A percentile compares a stretch with the other conserved stretches of the same genome.
phyloP scores from a whole-genome alignment of 139 green algal genomes.

The Bryopsis sp. region DNA sequence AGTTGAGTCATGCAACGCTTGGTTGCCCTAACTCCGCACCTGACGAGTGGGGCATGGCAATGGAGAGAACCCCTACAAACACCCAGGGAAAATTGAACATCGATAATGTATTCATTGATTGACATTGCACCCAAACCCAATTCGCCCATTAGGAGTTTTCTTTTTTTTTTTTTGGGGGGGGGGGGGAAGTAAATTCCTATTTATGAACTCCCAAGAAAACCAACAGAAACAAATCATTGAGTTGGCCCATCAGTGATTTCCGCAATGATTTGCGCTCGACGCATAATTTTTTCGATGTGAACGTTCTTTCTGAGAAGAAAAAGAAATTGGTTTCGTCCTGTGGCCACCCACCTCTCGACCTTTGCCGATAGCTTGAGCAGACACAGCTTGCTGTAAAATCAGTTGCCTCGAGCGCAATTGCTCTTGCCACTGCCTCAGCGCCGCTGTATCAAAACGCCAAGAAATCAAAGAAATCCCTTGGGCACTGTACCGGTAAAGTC shows the following conservation, averaged over 20 bases:
- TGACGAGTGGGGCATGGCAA: constrained; percentile 15
- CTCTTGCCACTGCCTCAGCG: constrained; percentile 56
- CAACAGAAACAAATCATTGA: neutral
- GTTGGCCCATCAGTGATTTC: neutral
- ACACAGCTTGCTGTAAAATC: constrained; percentile 68
- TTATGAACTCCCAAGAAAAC: neutral
- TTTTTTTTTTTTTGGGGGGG: no score
- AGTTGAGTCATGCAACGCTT: no score
- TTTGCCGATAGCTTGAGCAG: constrained; percentile 45
- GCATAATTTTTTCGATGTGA: constrained; percentile 15
- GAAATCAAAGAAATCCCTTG: neutral
- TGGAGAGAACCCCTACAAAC: constrained; percentile 10
- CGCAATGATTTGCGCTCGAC: neutral
- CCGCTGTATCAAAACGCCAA: constrained; percentile 37
- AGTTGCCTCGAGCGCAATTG: constrained; percentile 63
- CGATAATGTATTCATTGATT: no score
- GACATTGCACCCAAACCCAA: no score
- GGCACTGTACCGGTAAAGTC: neutral
- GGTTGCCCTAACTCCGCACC: no score
- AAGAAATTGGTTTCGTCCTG: no score
- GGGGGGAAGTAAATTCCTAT: neutral
- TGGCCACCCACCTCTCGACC: no score
- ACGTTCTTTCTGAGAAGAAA: constrained; percentile 73
- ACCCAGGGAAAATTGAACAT: no score
- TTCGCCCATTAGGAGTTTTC: no score